Base-by-base conservation (phyloP, 805 yeast species). In the Tetrapisispora taiwanensis region DNA sequence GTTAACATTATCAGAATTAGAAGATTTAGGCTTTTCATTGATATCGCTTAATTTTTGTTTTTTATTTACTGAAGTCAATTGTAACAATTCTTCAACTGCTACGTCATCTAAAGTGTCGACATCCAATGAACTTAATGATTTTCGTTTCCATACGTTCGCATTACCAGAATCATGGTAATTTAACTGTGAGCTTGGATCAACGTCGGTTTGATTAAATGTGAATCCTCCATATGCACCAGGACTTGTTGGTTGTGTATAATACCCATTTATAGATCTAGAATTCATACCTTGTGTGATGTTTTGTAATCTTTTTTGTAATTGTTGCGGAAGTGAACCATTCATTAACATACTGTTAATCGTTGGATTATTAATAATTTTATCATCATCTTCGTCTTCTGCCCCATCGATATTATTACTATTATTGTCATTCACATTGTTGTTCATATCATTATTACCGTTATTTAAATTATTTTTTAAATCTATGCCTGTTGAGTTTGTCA, bases 161-260 rank as follows among this genome's bases (percentile, higher is more conserved):
- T 36, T 42, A 7, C 19, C 36, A 7, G 44, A 39, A 24, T 42
- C 44, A 30, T 42, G 39, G 13, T 35, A 42, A 15, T 42, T 42
- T 17, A 36, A 20, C 22, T 35, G 44, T 7, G 41, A 28, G 19
- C 24, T 40, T 15, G 46, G 46, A 17, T 44, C 43, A 6, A 39
- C 39, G n/a, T 44, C 44, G 2, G 46, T 33, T 30, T 44, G 48
- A 18, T 52, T 51, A 18, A 52, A 48, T 8, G 45, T 46, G 34
- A 48, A 52, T 15, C 49, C 51, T 4, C 36, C 17, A 30, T 41
- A 42, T 7, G 37, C 37, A 13, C 60, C 60, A 10, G 65, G 63
- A 46, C 62, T 58, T 13, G 62, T 56, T 6, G 65, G 63, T 33
- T 58, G 62, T 18, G 63, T 57, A 45, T 60, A 57, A 43, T 58